These are phyloP conservation scores for Hypoxylon sp. DNA, from an alignment of 2,329 filamentous ascomycete genomes.

Conservation along the genomic window DNA sequence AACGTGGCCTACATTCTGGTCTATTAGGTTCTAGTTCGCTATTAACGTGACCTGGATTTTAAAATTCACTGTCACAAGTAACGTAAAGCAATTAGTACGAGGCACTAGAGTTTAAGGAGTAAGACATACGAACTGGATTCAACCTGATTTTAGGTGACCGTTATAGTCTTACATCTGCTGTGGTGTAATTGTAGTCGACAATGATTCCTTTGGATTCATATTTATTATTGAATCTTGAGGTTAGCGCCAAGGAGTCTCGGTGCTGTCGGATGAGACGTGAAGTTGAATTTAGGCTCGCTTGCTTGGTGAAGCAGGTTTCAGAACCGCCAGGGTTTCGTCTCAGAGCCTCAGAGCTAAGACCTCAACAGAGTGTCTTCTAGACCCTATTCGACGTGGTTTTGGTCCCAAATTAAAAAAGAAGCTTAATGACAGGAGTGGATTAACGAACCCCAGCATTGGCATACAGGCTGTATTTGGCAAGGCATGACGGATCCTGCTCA, in stretches of 20 bases:
- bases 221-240: background rate
- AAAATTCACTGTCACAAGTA: background rate
- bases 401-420: constrained; percentile 21
- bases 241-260: constrained; percentile 4
- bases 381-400: constrained; percentile 16
- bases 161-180: background rate
- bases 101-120: background rate
- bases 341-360: constrained; percentile 29
- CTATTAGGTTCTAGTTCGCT: background rate
- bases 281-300: constrained; percentile 39
- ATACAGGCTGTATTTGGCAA: constrained; percentile 20
- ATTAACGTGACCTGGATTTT: constrained; percentile 5
- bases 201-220: background rate
- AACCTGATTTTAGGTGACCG: background rate
- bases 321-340: constrained; percentile 38
- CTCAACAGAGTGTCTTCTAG: constrained; percentile 21
- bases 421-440: constrained; percentile 21
- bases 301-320: constrained; percentile 36
- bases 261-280: constrained; percentile 28
- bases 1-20: background rate
- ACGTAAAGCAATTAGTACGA: background rate
- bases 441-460: constrained; percentile 16
- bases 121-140: background rate
- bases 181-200: background rate
- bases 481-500: constrained; percentile 27